phyloP scores from a whole-genome alignment of 2,329 filamentous ascomycete genomes.

The Dothideomycetidae sp. region DNA sequence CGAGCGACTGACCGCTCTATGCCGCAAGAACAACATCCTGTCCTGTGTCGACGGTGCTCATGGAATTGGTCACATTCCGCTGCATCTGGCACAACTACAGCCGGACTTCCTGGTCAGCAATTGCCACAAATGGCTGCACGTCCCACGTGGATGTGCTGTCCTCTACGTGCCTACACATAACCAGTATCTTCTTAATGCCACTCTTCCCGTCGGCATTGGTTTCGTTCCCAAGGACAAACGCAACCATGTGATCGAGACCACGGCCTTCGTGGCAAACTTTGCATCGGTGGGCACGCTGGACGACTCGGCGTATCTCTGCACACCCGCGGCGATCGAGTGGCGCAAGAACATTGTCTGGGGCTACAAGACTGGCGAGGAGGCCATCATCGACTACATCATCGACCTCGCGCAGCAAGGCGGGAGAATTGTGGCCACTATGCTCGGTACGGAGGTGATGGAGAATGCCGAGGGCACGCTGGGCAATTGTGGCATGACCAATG shows the following conservation, averaged over 20 bases:
- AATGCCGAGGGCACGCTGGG: not conserved
- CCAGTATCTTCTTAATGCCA: conserved; percentile 58
- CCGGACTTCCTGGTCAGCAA: conserved; percentile 83
- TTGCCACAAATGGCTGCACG: conserved; percentile 80
- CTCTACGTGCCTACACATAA: conserved; percentile 67
- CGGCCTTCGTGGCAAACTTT: not conserved
- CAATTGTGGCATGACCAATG: conserved; percentile 6
- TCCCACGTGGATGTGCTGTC: conserved; percentile 65
- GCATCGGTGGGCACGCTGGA: conserved; percentile 50
- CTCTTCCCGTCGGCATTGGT: conserved; percentile 68
- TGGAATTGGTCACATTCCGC: conserved; percentile 65
- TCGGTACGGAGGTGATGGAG: conserved; percentile 7
- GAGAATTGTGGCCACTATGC: not conserved
- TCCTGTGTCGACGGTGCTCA: conserved; percentile 77
- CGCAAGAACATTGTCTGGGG: conserved; percentile 33
- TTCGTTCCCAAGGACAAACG: conserved; percentile 39
- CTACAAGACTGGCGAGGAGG: conserved; percentile 11
- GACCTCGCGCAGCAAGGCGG: conserved; percentile 3
- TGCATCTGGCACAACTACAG: conserved; percentile 41
- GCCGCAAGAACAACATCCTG: conserved; percentile 51
- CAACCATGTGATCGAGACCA: not conserved
- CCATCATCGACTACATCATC: conserved; percentile 5
- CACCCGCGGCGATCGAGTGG: conserved; percentile 56
- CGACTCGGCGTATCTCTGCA: conserved; percentile 53
- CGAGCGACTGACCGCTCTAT: conserved; percentile 49